These are phyloP conservation scores for Syncephalastrum racemosum DNA, from an alignment of 371 early-diverging fungal genomes.

Conservation along the genomic window DNA sequence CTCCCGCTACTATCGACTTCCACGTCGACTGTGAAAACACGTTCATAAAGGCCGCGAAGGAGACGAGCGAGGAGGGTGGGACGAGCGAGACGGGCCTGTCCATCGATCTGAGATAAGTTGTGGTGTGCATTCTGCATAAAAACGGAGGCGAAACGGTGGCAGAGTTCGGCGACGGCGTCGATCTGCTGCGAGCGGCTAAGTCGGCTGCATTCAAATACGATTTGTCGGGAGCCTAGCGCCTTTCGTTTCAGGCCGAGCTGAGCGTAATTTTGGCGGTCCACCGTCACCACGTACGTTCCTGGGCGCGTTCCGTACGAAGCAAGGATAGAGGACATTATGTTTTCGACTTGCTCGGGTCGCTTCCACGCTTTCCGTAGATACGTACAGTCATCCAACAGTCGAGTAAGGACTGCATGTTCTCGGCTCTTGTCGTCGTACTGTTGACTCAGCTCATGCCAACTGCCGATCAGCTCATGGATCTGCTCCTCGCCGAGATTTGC, in stretches of 20 bases:
- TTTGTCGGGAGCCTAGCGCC: constrained; percentile 18
- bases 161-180: constrained; percentile 16
- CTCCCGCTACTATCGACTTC: constrained; percentile 1
- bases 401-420: constrained; percentile 17
- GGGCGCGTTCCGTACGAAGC: constrained; percentile 10
- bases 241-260: constrained; percentile 23
- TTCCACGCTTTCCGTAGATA: constrained; percentile 22
- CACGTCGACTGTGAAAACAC: constrained; percentile 4
- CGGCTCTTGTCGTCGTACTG: constrained; percentile 33
- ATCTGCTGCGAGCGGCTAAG: constrained; percentile 20
- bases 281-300: constrained; percentile 18
- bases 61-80: constrained; percentile 12
- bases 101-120: constrained; percentile 27
- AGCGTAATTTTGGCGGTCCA: constrained; percentile 26
- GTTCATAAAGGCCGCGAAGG: constrained; percentile 12
- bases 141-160: constrained; percentile 25
- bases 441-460: constrained; percentile 27
- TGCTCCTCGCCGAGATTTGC: constrained; percentile 7
- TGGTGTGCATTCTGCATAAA: constrained; percentile 31
- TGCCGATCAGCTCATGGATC: constrained; percentile 16
- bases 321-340: constrained; percentile 22
- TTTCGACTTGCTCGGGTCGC: constrained; percentile 17
- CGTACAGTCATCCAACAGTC: constrained; percentile 13
- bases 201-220: constrained; percentile 25
- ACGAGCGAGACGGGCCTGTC: constrained; percentile 13